Evolutionary conservation across 2,329 filamentous ascomycete species (phyloP).

Genomic region (Alternaria gansuensis): DNA sequence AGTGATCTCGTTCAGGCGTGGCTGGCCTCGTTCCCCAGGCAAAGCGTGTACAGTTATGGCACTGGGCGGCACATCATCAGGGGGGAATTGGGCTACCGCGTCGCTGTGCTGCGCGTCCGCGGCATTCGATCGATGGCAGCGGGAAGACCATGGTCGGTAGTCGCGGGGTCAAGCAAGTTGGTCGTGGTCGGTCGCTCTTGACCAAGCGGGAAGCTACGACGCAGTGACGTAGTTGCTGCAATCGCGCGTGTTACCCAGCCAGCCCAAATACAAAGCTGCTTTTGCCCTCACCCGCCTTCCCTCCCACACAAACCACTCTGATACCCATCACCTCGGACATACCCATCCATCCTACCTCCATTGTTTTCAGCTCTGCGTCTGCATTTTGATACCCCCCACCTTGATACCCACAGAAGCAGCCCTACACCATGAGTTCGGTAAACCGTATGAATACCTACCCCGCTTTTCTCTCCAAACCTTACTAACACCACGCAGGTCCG

Average conservation of each 20-base stretch:
- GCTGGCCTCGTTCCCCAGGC: slow-evolving; percentile 1
- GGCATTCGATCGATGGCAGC: slow-evolving; percentile 9
- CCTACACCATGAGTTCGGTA: slow-evolving; percentile 41
- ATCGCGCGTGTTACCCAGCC: slow-evolving; percentile 24
- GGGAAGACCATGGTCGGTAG: slow-evolving; percentile 6
- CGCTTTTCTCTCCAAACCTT: slow-evolving; percentile 55
- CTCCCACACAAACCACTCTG: slow-evolving; percentile 17
- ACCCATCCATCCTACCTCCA: slow-evolving; percentile 23
- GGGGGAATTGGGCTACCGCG: slow-evolving; percentile 7
- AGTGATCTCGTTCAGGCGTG: slow-evolving; percentile 8
- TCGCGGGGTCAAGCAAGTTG: slow-evolving; percentile 19
- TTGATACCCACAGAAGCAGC: slow-evolving; percentile 38
- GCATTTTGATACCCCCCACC: slow-evolving; percentile 45
- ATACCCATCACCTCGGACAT: slow-evolving; percentile 20
- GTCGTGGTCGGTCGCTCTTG: slow-evolving; percentile 9
- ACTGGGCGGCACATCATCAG: slow-evolving; percentile 3
- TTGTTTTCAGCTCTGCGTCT: slow-evolving; percentile 35
- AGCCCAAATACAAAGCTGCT: slow-evolving; percentile 34
- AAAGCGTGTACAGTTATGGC: slow-evolving; percentile 8
- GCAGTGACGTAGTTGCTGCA: slow-evolving; percentile 28
- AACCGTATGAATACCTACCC: slow-evolving; percentile 33
- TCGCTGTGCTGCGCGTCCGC: slow-evolving; percentile 1
- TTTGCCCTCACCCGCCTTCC: slow-evolving; percentile 20
- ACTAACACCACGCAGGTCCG: slow-evolving; percentile 67
- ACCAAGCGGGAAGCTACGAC: slow-evolving; percentile 22